Evolutionary conservation across 2,329 filamentous ascomycete species (phyloP).

Genomic region (Stagonosporopsis vannaccii): DNA sequence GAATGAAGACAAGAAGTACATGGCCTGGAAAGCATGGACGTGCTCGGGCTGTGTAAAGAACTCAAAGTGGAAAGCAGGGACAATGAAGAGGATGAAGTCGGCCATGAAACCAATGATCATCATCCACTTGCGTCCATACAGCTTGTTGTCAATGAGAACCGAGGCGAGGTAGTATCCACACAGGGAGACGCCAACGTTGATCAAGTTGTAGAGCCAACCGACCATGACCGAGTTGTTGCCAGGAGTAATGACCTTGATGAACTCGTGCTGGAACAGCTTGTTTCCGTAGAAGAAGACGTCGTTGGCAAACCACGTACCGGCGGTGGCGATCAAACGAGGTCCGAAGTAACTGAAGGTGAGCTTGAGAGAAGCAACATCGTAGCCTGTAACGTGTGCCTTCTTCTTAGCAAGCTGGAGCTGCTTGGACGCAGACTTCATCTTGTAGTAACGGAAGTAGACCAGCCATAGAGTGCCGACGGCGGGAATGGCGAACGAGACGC

Average conservation of each 20-base stretch:
- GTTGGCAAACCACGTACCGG: constrained; percentile 92
- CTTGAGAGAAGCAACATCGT: constrained; percentile 83
- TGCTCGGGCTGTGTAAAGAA: constrained; percentile 77
- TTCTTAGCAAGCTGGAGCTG: constrained; percentile 84
- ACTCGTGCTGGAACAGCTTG: constrained; percentile 94
- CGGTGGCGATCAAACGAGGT: constrained; percentile 83
- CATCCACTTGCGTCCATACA: constrained; percentile 96
- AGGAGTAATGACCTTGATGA: constrained; percentile 82
- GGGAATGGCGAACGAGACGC: constrained; percentile 89
- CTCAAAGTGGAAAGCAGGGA: constrained; percentile 86
- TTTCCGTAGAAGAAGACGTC: constrained; percentile 99
- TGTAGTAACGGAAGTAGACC: constrained; percentile 93
- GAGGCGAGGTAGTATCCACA: constrained; percentile 90
- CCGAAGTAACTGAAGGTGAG: constrained; percentile 85
- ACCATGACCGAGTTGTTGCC: constrained; percentile 77
- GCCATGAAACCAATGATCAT: constrained; percentile 92
- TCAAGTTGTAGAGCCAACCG: constrained; percentile 89
- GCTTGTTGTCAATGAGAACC: constrained; percentile 91
- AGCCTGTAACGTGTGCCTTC: constrained; percentile 86
- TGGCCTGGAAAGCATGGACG: constrained; percentile 91
- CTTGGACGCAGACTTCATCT: constrained; percentile 88
- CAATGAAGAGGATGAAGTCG: constrained; percentile 91
- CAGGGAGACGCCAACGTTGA: constrained; percentile 88
- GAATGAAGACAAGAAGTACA: constrained; percentile 98
- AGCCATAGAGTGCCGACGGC: constrained; percentile 92